Conservation (phyloP, 345 rosid species). For the Litchi chinensis region DNA sequence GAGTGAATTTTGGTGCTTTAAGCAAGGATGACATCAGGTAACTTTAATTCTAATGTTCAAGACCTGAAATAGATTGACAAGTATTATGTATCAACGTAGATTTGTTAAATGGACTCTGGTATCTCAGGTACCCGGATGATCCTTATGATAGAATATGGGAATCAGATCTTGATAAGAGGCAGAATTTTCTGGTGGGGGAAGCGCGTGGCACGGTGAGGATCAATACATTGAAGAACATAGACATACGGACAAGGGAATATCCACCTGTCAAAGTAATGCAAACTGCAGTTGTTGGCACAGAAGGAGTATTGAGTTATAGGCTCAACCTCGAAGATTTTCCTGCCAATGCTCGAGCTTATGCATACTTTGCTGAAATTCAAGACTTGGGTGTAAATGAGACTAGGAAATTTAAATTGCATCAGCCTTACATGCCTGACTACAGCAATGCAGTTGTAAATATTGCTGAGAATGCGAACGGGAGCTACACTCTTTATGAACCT, state of each 20-base stretch:
- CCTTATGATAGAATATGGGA: slow-evolving; percentile 99
- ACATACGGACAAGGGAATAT: slow-evolving; percentile 71
- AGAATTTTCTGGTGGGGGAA: slow-evolving; percentile 79
- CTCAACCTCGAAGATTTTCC: slow-evolving; percentile 93
- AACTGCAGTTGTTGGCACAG: slow-evolving; percentile 90
- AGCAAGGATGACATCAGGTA: slow-evolving; percentile 70
- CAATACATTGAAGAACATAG: slow-evolving; percentile 62
- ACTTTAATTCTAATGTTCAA: slow-evolving; percentile 7
- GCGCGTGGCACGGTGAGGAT: slow-evolving; percentile 82
- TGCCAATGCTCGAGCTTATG: slow-evolving; percentile 91
- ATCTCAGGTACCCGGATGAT: slow-evolving; percentile 94
- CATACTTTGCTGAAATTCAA: slow-evolving; percentile 93
- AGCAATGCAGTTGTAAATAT: slow-evolving; percentile 95
- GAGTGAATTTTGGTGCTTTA: slow-evolving; percentile 91
- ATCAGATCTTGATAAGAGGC: slow-evolving; percentile 82
- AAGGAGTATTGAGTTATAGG: slow-evolving; percentile 72
- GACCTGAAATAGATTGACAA: neutral
- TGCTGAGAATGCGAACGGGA: slow-evolving; percentile 92
- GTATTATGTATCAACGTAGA: neutral
- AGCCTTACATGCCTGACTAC: slow-evolving; percentile 72
- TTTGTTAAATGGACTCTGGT: neutral
- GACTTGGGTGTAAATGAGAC: slow-evolving; percentile 70
- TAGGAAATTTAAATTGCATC: slow-evolving; percentile 68
- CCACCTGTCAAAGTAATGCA: slow-evolving; percentile 99
- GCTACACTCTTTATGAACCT: slow-evolving; percentile 89